A percentile compares a stretch with the other conserved stretches of the same genome.
phyloP scores from a whole-genome alignment of 2,329 filamentous ascomycete species.

The Diaporthe eres region DNA sequence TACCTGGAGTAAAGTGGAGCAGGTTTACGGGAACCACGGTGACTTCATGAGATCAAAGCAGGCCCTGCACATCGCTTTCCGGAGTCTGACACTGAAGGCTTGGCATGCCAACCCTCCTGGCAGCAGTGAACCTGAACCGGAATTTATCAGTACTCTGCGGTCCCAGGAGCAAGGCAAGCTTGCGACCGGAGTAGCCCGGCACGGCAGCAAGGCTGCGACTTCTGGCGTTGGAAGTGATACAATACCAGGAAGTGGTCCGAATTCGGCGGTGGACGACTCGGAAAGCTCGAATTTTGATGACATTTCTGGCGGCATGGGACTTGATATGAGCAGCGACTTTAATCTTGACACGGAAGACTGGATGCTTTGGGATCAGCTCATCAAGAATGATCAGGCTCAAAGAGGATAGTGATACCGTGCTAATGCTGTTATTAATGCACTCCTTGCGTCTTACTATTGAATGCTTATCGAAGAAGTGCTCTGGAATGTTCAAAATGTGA shows the following conservation, averaged over 20 bases:
- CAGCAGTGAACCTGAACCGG: conserved; percentile 40
- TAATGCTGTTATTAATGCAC: background rate
- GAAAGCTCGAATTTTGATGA: background rate
- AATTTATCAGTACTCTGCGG: conserved; percentile 47
- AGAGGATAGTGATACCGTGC: background rate
- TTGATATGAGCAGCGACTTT: conserved; percentile 39
- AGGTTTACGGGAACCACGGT: conserved; percentile 49
- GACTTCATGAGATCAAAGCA: conserved; percentile 49
- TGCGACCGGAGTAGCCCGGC: background rate
- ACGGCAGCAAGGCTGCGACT: background rate
- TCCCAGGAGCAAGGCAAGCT: background rate
- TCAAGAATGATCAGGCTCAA: background rate
- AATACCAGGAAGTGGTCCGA: too few relatives aligned
- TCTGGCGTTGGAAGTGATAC: too few relatives aligned
- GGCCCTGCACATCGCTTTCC: conserved; percentile 49
- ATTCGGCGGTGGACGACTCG: background rate
- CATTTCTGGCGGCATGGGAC: background rate
- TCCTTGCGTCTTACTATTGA: too few relatives aligned
- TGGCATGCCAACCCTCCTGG: conserved; percentile 47
- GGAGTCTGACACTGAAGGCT: conserved; percentile 51
- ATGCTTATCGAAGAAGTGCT: too few relatives aligned
- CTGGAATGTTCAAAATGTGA: too few relatives aligned
- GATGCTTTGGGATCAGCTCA: conserved; percentile 48
- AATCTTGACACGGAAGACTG: conserved; percentile 45
- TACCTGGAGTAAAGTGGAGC: conserved; percentile 47